Evolutionary conservation across 2,329 filamentous ascomycete genomes (phyloP), one percentile per base, ranked within the genome.

Genomic region (Apiospora koreana): DNA sequence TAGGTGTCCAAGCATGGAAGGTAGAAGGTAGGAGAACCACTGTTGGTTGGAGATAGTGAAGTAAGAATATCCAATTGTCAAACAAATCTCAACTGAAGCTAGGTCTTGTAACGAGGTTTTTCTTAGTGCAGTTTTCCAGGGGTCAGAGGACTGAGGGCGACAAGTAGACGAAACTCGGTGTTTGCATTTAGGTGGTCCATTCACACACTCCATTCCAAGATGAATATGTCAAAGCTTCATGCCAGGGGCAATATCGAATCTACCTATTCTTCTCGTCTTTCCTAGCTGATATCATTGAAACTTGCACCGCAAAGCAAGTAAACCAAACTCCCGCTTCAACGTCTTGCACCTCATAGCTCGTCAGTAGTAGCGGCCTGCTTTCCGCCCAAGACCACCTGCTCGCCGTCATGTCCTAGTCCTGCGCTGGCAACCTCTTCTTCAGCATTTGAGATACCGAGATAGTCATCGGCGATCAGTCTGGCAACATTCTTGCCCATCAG

Each of bases 401-500:
- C 54, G 8, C 10, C 18, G 31, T 38, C 54, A n/a, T 62, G 54
- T 14, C 10, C 21, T 2, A 38, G 31, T 8, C 54, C 28, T 31
- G 28, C 28, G 18, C 18, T n/a, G 31, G 31, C 54, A 14, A 18
- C n/a, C 18, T 23, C 54, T 38, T 66, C 64, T 14, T 65, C 42
- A 2, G n/a, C 18, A 38, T 12, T 46, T 23, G 28, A 65, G 42
- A 45, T n/a, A 10, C 71, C 73, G 7, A 76, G 64, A 28, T 79
- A 89, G 68, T 88, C 88, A 76, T 95, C 88, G 0, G 90, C 85
- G 64, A 95, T 85, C 69, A 96, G 82, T 73, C 86, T 86, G 10
- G 93, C 94, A 25, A 96, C 91, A 77, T 96, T 96, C 87, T 88
- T 94, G 0, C 96, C 96, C 90, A 96, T 96, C 74, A 98, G 81